Base-by-base conservation (phyloP, 192 early-diverging fungal genomes). In the Backusella tarrabulga region DNA sequence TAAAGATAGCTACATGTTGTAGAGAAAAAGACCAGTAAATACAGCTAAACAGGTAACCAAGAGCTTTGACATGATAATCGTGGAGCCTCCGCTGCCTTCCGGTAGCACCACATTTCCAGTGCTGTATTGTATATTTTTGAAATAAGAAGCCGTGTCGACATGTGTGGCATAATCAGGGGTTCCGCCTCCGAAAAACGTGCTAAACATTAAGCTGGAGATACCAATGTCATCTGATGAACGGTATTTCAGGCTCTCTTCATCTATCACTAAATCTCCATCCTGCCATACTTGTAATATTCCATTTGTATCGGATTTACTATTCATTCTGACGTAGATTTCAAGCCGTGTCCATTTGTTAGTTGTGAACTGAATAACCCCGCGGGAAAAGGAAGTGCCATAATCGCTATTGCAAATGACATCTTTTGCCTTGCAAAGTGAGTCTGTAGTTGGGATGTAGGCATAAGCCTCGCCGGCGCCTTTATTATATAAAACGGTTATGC, bases 121-220 rank as follows among this genome's bases (percentile, higher is more conserved):
- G 52, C 81, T 83, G 32, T 81, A 73, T n/a, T 81, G 79, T 50
- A 87, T 41, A 42, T 86, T 84, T 50, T 80, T 85, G 54, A 88
- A 88, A 38, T 82, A 87, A 4, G 82, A 81, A 12, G 80, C 32
- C 0, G 82, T 85, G 46, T 83, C 80, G 0, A 71, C 34, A 14
- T 83, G 80, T 1, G 84, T 76, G 1, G 85, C 85, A 71, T 83
- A 88, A 1, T 68, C 42, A 6, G 80, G 29, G 19, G 77, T 73
- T 12, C 79, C 78, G 15, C 87, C 87, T 68, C 87, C 87, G 79
- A 86, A 88, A 78, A 88, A 88, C 4, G 87, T 84, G 3, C 84
- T 87, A 63, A 88, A 88, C 77, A 85, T 80, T 23, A 86, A 34
- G 12, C 81, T 82, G 32, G 84, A 78, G 29, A 86, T 78, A 1